Evolutionary conservation across 2,329 filamentous ascomycete species (phyloP), one percentile per base, ranked within the genome.

Genomic region (Pestalotiopsis sp.): DNA sequence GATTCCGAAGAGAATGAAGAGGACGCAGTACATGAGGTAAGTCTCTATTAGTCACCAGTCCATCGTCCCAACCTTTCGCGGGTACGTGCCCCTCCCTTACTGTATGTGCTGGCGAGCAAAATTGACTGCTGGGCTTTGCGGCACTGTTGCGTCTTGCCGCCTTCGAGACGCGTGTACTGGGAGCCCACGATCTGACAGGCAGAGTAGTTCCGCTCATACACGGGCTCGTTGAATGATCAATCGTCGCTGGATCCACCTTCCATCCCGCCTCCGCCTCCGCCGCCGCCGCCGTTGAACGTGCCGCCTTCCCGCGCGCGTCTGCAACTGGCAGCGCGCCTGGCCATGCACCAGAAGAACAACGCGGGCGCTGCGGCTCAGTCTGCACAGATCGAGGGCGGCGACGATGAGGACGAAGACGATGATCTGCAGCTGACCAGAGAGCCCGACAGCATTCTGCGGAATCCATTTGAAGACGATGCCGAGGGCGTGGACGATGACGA

Each of bases 1-100:
- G 95, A 98, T 75, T 92, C 94, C 82, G 93, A 97, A 70, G 93
- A 93, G 68, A 92, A 92, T 73, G 91, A 95, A 72, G 92, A 93
- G 74, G 92, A 93, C 70, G 88, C 89, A 52, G 88, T 87, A 77
- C 90, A 86, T 71, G 89, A 91, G 89, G 89, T 91, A 82, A 87
- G 89, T 85, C 36, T 39, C 13, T 66, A 49, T 23, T 25, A n/a
- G 25, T 58, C 52, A 31, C 31, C 36, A 31, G 23, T 49, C 36
- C 41, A 36, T 49, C 62, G 14, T 64, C 36, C 20, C 38, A 36
- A 39, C 20, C 20, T 36, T 23, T 49, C 23, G 14, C 39, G 23
- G 14, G 41, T 39, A 52, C 20, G 25, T 52, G 20, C 62, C 36
- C 23, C 57, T 60, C 62, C 36, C 20, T 23, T 41, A 14, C 13